Percentiles rank a stretch among this genome's conserved stretches.
These are phyloP conservation scores for Colletotrichum coccodes DNA, from an alignment of 2,329 filamentous ascomycete species.

Conservation along the genomic window DNA sequence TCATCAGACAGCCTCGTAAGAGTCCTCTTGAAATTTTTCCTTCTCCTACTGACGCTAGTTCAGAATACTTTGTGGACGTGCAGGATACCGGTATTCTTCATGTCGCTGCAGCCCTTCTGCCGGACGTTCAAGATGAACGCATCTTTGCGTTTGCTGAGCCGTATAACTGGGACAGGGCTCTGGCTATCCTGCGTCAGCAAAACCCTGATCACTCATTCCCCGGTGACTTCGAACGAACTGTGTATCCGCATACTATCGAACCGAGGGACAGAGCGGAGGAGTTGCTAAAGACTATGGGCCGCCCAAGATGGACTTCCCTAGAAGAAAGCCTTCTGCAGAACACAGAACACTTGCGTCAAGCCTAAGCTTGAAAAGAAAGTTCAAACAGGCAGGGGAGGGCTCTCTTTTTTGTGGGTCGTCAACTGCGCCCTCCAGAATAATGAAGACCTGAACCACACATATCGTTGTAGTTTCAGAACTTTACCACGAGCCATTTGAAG, in stretches of 20 bases:
- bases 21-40: constrained; percentile 41
- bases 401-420: no score
- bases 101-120: constrained; percentile 58
- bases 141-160: constrained; percentile 62
- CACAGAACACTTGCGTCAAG: neutral
- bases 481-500: no score
- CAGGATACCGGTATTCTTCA: constrained; percentile 62
- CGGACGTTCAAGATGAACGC: constrained; percentile 57
- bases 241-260: neutral
- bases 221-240: constrained; percentile 35
- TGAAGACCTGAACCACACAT: neutral
- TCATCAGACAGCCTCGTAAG: neutral
- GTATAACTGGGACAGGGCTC: constrained; percentile 55
- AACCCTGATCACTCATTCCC: constrained; percentile 33
- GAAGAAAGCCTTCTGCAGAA: neutral
- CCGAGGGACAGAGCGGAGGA: neutral
- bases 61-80: constrained; percentile 57
- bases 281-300: neutral
- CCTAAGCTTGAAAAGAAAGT: neutral
- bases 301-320: neutral
- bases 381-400: no score
- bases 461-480: neutral
- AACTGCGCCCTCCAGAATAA: no score
- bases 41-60: constrained; percentile 44
- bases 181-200: constrained; percentile 38